These are phyloP conservation scores for Neurospora tetraspora DNA, from an alignment of 495 filamentous ascomycete species.

Conservation along the genomic window DNA sequence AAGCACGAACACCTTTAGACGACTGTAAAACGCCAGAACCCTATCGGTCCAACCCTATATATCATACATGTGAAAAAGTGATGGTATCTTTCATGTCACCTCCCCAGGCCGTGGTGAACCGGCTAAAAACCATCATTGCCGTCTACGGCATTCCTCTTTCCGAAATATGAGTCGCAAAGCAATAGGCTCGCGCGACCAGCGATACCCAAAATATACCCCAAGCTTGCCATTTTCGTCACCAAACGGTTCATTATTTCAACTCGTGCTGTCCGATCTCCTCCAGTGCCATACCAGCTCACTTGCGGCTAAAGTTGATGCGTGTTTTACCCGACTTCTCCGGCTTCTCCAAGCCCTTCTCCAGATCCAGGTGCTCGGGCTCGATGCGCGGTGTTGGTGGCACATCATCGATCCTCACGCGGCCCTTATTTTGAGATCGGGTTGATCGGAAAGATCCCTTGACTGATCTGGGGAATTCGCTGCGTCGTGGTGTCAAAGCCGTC, in stretches of 20 bases:
- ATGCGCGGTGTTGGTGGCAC: slow-evolving; percentile 41
- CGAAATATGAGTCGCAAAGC: background rate
- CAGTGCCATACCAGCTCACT: slow-evolving; percentile 4
- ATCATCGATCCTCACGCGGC: slow-evolving; percentile 30
- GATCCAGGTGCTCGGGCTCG: slow-evolving; percentile 28
- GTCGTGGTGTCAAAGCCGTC: slow-evolving; percentile 42
- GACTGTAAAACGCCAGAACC: slow-evolving; percentile 35
- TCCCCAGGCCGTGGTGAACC: slow-evolving; percentile 3
- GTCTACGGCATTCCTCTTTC: background rate
- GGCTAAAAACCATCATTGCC: background rate
- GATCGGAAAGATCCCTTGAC: slow-evolving; percentile 28
- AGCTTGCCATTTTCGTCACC: background rate
- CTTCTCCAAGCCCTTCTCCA: slow-evolving; percentile 40
- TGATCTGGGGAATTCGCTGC: slow-evolving; percentile 44
- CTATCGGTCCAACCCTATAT: slow-evolving; percentile 9
- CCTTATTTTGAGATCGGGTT: slow-evolving; percentile 14
- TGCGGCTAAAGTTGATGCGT: slow-evolving; percentile 23
- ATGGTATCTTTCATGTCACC: slow-evolving; percentile 8
- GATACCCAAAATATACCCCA: background rate
- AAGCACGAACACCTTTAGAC: slow-evolving; percentile 61
- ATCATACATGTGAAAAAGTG: slow-evolving; percentile 18
- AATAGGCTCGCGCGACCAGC: background rate
- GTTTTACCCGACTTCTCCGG: slow-evolving; percentile 21
- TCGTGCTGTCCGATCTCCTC: background rate
- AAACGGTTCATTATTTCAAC: background rate